Percentiles rank a stretch among this genome's conserved stretches.
These are phyloP conservation scores for Carex arenaria DNA, from an alignment of 202 grass and related monocot species.

Conservation along the genomic window DNA sequence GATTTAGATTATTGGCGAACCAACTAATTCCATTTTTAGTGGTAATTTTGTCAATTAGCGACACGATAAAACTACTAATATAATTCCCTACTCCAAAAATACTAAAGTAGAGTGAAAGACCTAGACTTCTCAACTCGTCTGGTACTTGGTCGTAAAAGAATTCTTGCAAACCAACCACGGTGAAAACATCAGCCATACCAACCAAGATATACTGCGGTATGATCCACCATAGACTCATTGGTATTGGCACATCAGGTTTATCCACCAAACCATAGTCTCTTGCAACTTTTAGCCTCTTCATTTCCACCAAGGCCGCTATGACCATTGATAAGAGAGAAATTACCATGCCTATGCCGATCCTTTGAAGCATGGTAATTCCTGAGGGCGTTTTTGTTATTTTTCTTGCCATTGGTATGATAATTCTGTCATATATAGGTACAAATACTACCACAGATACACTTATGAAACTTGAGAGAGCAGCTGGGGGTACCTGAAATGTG, in stretches of 20 bases:
- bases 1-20: conserved; percentile 51
- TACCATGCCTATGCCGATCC: conserved; percentile 40
- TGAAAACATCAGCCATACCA: conserved; percentile 28
- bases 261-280: conserved; percentile 37
- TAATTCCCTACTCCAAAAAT: conserved; percentile 41
- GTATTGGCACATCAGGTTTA: conserved; percentile 30
- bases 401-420: conserved; percentile 33
- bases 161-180: conserved; percentile 42
- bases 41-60: conserved; percentile 33
- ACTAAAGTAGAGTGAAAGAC: conserved; percentile 43
- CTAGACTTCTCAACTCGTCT: conserved; percentile 44
- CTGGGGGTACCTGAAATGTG: conserved; percentile 32
- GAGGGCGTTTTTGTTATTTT: conserved; percentile 30
- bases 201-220: conserved; percentile 33
- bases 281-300: conserved; percentile 40
- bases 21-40: conserved; percentile 30
- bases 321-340: conserved; percentile 19
- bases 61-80: conserved; percentile 41
- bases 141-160: conserved; percentile 72
- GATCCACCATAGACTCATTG: conserved; percentile 54
- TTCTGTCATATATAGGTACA: conserved; percentile 48
- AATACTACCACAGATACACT: conserved; percentile 23
- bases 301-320: conserved; percentile 43
- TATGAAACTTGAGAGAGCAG: conserved; percentile 24
- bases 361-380: conserved; percentile 47